Evolutionary conservation across 805 yeast species (phyloP).

Genomic region (Blastobotrys muscicola): DNA sequence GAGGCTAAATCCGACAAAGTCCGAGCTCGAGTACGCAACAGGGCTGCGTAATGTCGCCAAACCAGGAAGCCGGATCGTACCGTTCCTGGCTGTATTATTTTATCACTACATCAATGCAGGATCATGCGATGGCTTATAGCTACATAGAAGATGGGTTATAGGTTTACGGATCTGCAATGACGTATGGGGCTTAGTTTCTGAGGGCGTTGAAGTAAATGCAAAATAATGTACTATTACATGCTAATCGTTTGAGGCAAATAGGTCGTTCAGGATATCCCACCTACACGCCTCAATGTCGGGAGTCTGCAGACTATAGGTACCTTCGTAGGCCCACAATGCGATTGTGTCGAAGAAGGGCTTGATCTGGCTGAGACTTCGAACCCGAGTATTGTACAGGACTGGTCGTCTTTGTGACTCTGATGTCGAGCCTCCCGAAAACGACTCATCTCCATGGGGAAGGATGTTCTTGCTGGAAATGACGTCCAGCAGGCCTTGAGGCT

Average conservation of each 20-base stretch:
- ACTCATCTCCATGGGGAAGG: conserved; percentile 14
- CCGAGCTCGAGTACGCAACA: no score
- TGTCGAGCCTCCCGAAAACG: conserved; percentile 1
- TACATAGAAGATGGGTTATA: no score
- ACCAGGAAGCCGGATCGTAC: not conserved
- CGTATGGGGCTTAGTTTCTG: no score
- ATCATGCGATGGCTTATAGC: no score
- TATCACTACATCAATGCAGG: no score
- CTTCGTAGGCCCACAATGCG: conserved; percentile 56
- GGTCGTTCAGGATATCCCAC: conserved; percentile 50
- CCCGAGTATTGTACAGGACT: conserved; percentile 28
- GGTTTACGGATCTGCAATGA: no score
- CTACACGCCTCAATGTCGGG: conserved; percentile 40
- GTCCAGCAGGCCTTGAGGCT: conserved; percentile 38
- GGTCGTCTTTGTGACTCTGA: conserved; percentile 31
- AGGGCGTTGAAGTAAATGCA: not conserved
- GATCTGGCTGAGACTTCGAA: conserved; percentile 38
- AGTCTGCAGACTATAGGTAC: conserved; percentile 43
- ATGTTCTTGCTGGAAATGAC: conserved; percentile 25
- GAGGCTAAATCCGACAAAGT: no score
- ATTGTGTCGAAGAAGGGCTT: conserved; percentile 57
- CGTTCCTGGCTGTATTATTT: no score
- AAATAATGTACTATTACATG: not conserved
- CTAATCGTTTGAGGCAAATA: conserved; percentile 24
- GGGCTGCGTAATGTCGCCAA: not conserved